Base-by-base conservation (phyloP, 345 rosid species). In the Hibiscus mutabilis region DNA sequence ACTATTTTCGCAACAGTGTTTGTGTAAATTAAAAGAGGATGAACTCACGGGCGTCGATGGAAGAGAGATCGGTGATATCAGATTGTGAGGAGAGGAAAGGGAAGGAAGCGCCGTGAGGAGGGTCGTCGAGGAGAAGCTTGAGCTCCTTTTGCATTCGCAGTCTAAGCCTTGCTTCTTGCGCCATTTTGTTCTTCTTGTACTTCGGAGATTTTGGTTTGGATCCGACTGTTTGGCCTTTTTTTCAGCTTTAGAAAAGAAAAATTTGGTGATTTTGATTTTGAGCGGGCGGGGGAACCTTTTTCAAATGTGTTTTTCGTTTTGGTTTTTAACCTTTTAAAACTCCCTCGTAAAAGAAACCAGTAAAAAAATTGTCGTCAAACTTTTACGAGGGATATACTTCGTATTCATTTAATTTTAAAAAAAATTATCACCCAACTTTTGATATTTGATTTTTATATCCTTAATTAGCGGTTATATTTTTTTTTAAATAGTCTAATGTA, bases 101-200 rank as follows among this genome's bases (percentile, higher is more conserved):
- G 69, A 92, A 84, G 25, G 84, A 84, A 18, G 85, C 83, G 73
- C 89, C 88, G 52, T 82, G 91, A 44, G 96, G 94, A 35, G 94
- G 94, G 33, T 92, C 97, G 63, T 82, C 71, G 78, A 92, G 91
- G 70, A 92, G 92, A 12, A 92, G 88, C 84, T 86, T 92, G 3
- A 92, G 75, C 79, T 92, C 98, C 85, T 86, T 92, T 10, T 88
- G 98, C 90, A 88, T 82, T 66, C 94, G 77, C 72, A 90, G 84
- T 69, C 63, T 86, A 58, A 88, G 82, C 67, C 97, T 86, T 35
- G 90, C 94, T 51, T 94, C 97, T 68, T 90, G 97, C 9, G 94
- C 91, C 97, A 92, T 90, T 44, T 62, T 18, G 14, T 62, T 60
- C 66, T 52, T n/a, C 57, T n/a, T 6, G 3, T 16, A 10, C 33